These are phyloP conservation scores for Mortierella hygrophila DNA, from an alignment of 192 early-diverging fungal species.

Conservation along the genomic window DNA sequence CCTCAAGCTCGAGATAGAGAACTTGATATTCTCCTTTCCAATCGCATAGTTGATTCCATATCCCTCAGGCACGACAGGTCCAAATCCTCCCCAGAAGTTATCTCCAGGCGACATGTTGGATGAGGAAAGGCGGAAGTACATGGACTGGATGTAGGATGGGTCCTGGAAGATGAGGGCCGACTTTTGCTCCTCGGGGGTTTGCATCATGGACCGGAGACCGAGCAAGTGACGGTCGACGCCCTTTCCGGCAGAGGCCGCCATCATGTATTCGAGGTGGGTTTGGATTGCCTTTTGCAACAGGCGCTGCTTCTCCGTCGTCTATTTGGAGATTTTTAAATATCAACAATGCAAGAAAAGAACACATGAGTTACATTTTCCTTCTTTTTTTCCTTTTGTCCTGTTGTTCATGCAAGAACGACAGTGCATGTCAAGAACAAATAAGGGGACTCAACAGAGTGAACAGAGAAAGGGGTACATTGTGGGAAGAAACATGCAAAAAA, in stretches of 20 bases:
- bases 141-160: conserved; percentile 80
- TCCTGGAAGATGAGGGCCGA: conserved; percentile 86
- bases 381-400: no score
- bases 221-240: conserved; percentile 96
- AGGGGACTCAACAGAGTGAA: background rate
- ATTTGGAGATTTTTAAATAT: background rate
- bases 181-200: conserved; percentile 67
- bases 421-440: background rate
- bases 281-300: conserved; percentile 75
- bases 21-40: conserved; percentile 74
- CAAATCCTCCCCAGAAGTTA: conserved; percentile 84
- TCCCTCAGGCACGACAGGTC: conserved; percentile 85
- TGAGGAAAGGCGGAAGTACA: conserved; percentile 86
- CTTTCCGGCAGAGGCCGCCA: conserved; percentile 75
- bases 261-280: conserved; percentile 81
- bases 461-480: background rate
- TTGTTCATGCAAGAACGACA: conserved; percentile 7
- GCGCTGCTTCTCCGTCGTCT: conserved; percentile 61
- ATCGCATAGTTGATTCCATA: conserved; percentile 92
- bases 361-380: background rate
- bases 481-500: background rate
- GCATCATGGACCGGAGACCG: conserved; percentile 82
- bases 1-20: conserved; percentile 75
- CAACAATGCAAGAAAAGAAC: background rate
- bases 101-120: conserved; percentile 84